Base-by-base conservation (phyloP, 2,329 filamentous ascomycete species). In the Seiridium cupressi region DNA sequence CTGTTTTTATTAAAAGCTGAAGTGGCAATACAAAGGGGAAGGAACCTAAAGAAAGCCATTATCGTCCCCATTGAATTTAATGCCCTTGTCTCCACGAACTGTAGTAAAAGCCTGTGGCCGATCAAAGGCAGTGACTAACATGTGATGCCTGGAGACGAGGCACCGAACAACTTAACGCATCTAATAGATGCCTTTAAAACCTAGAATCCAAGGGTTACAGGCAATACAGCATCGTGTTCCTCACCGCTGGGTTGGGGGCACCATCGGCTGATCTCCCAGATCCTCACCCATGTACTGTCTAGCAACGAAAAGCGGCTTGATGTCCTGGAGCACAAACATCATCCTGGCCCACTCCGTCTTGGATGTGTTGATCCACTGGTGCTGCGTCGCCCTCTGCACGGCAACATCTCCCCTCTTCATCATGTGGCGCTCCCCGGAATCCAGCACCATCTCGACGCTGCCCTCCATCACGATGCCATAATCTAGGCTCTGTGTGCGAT, bases 391-490 rank as follows among this genome's bases (percentile, higher is more conserved):
- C 46, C 84, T 73, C 70, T 86, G 83, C 26, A 86, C 79, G 8
- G 79, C 79, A n/a, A 85, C 71, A 65, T 86, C 83, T 3, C 84
- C 84, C 9, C 76, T 72, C 51, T 73, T 71, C 76, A 86, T 73
- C 32, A 73, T 60, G 49, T 74, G 74, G 54, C 68, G 74, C 59
- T 80, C 81, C 1, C 83, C 82, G n/a, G 78, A 77, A 61, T 84
- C 83, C 4, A 86, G 69, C 3, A 79, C 59, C 70, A 85, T 73
- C 61, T 83, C 81, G 35, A 86, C 67, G 64, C 77, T 74, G 1
- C 84, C 84, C 64, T 86, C 82, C 5, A 86, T 65, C 3, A 86
- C 76, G 57, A 85, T 75, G 3, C 82, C 83, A 62, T 81, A 85
- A 65, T 86, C 83, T 3, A 86, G 70, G 44, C 76, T 81, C 64